These are phyloP conservation scores for Pleoardoris graminearum DNA, from an alignment of 2,329 filamentous ascomycete genomes.

Conservation along the genomic window DNA sequence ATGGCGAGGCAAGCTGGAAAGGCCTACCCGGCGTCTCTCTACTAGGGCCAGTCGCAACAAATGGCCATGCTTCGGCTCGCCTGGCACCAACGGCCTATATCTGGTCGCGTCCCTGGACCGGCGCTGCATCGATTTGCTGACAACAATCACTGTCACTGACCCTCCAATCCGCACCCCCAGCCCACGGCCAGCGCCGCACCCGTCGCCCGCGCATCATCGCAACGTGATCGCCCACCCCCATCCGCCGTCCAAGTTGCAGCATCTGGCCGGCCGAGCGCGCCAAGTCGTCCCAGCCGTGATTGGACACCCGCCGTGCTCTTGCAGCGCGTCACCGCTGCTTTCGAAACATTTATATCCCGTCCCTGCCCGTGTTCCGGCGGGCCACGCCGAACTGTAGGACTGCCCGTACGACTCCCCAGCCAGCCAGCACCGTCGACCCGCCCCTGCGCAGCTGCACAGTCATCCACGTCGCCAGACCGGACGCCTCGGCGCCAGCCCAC, in stretches of 20 bases:
- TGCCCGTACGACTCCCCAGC: constrained; percentile 7
- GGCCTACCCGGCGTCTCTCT: not conserved
- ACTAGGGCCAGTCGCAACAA: not conserved
- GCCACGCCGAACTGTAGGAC: not conserved
- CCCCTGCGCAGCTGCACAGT: constrained; percentile 16
- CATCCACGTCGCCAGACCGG: constrained; percentile 12
- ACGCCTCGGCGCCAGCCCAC: constrained; percentile 4
- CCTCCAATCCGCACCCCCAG: not conserved
- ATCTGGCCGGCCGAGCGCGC: constrained; percentile 6
- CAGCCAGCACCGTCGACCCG: constrained; percentile 1
- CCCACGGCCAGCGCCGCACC: not conserved
- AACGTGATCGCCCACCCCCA: too few species aligned
- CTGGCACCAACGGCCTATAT: not conserved
- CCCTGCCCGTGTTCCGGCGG: constrained; percentile 2
- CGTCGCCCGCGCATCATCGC: constrained; percentile 3
- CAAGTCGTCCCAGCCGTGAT: constrained; percentile 7
- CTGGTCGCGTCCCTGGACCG: not conserved
- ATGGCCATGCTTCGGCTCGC: not conserved
- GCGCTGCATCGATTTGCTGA: not conserved
- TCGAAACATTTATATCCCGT: constrained; percentile 10
- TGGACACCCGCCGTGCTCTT: not conserved
- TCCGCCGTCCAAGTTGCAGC: constrained; percentile 15
- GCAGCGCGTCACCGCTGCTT: constrained; percentile 8
- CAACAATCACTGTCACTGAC: not conserved
- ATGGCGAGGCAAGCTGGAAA: not conserved